These are phyloP conservation scores for Lachnellula hyalina DNA, from an alignment of 2,329 filamentous ascomycete genomes.

Conservation along the genomic window DNA sequence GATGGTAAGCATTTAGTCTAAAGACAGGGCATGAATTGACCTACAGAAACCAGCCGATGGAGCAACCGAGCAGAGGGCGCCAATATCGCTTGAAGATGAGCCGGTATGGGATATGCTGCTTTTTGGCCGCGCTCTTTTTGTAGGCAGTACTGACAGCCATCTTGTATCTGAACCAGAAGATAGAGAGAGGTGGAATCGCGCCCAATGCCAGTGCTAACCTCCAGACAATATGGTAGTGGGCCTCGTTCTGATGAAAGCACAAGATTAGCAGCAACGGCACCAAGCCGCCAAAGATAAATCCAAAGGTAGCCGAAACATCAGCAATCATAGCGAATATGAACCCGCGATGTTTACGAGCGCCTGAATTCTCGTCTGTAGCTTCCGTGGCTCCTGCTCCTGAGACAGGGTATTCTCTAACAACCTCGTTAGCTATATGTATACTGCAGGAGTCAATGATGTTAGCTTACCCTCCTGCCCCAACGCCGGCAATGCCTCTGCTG, in stretches of 20 bases:
- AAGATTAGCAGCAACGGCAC: constrained; percentile 47
- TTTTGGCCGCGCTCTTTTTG: constrained; percentile 41
- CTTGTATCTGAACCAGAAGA: constrained; percentile 48
- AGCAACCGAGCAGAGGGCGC: constrained; percentile 43
- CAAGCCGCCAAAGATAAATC: constrained; percentile 45
- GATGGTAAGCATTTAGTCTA: neutral
- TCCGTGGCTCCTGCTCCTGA: constrained; percentile 45
- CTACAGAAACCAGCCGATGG: constrained; percentile 44
- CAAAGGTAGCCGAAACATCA: constrained; percentile 45
- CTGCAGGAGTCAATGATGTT: neutral
- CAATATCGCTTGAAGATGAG: constrained; percentile 45
- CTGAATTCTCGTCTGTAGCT: constrained; percentile 44
- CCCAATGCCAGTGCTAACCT: constrained; percentile 45
- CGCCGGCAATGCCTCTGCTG: constrained; percentile 38
- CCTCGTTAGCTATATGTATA: neutral
- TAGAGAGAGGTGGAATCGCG: constrained; percentile 42
- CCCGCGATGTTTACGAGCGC: constrained; percentile 42
- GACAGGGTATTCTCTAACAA: constrained; percentile 44
- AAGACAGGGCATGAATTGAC: no score
- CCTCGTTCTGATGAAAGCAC: constrained; percentile 40
- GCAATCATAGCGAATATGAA: constrained; percentile 52
- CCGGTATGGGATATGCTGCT: constrained; percentile 41
- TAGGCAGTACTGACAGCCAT: constrained; percentile 48
- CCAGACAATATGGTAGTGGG: constrained; percentile 42
- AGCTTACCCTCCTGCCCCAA: constrained; percentile 34